Evolutionary conservation across 2,329 filamentous ascomycete genomes (phyloP).

Genomic region (Claviceps fusiformis): DNA sequence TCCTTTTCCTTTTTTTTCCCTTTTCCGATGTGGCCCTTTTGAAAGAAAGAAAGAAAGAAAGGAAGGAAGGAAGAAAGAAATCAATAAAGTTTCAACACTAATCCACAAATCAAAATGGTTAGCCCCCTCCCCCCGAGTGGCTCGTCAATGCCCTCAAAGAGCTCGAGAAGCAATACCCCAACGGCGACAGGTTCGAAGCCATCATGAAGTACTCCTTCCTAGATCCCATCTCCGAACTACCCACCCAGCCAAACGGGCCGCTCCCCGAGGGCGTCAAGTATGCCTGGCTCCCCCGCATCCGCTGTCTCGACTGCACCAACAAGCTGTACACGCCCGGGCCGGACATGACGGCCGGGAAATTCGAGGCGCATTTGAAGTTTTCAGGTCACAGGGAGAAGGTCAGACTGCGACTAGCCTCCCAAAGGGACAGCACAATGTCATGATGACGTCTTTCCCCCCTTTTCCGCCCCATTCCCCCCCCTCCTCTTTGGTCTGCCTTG

Average conservation of each 20-base stretch:
- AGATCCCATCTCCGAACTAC: conserved; percentile 54
- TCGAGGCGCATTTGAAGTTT: conserved; percentile 85
- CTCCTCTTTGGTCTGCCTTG: background rate
- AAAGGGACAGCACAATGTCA: conserved; percentile 7
- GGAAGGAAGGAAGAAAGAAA: background rate
- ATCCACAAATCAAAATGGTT: background rate
- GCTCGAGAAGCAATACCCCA: conserved; percentile 58
- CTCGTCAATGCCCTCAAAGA: conserved; percentile 59
- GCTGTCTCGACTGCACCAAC: conserved; percentile 82
- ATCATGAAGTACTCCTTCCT: conserved; percentile 83
- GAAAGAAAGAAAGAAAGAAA: background rate
- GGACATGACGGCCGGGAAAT: conserved; percentile 73
- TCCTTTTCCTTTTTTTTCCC: background rate
- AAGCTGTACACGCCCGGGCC: conserved; percentile 90
- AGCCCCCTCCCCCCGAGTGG: conserved; percentile 84
- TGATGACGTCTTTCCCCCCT: background rate
- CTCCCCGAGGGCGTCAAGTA: conserved; percentile 55
- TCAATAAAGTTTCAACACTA: background rate
- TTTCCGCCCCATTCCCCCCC: too few relatives aligned
- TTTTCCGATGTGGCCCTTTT: too few relatives aligned
- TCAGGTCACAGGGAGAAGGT: conserved; percentile 64
- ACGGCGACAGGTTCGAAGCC: conserved; percentile 68
- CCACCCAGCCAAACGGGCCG: conserved; percentile 40
- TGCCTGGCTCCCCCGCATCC: conserved; percentile 77
- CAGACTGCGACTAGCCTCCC: conserved; percentile 17